phyloP scores from a whole-genome alignment of 1,284 basidiomycete species.

The Phlebopus sp. region DNA sequence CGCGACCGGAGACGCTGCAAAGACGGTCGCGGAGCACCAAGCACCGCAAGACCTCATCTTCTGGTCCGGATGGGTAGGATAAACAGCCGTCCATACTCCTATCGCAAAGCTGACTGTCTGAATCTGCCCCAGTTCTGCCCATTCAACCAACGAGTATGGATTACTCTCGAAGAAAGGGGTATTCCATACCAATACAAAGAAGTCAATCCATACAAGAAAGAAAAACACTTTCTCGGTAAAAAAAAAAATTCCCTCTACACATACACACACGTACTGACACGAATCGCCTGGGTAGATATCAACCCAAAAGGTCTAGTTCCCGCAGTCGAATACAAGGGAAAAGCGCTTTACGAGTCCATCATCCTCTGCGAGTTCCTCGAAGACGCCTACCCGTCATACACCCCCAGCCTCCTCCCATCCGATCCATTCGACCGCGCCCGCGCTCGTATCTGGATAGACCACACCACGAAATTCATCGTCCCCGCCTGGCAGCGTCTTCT shows the following conservation, averaged over 20 bases:
- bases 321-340: slow-evolving; percentile 54
- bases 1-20: slow-evolving; percentile 57
- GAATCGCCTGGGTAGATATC: slow-evolving; percentile 38
- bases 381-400: slow-evolving; percentile 49
- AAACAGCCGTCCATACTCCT: neutral
- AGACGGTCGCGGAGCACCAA: slow-evolving; percentile 50
- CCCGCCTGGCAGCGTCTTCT: slow-evolving; percentile 53
- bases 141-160: slow-evolving; percentile 68
- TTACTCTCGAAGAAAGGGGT: slow-evolving; percentile 61
- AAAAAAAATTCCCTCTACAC: neutral
- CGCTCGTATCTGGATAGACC: slow-evolving; percentile 54
- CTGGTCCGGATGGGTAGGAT: slow-evolving; percentile 57
- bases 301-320: slow-evolving; percentile 72
- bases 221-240: slow-evolving; percentile 55
- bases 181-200: slow-evolving; percentile 66
- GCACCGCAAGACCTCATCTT: slow-evolving; percentile 54
- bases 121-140: slow-evolving; percentile 55
- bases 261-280: neutral
- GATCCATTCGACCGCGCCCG: slow-evolving; percentile 51
- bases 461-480: slow-evolving; percentile 48
- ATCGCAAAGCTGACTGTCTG: neutral
- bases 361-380: slow-evolving; percentile 62
- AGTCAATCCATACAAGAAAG: slow-evolving; percentile 72
- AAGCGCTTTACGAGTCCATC: slow-evolving; percentile 59
- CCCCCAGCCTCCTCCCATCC: slow-evolving; percentile 44